A percentile compares a stretch with the other conserved stretches of the same genome.
Evolutionary conservation across 441 rosid genomes (phyloP).

Genomic region (Pelargonium cotyledonis): DNA sequence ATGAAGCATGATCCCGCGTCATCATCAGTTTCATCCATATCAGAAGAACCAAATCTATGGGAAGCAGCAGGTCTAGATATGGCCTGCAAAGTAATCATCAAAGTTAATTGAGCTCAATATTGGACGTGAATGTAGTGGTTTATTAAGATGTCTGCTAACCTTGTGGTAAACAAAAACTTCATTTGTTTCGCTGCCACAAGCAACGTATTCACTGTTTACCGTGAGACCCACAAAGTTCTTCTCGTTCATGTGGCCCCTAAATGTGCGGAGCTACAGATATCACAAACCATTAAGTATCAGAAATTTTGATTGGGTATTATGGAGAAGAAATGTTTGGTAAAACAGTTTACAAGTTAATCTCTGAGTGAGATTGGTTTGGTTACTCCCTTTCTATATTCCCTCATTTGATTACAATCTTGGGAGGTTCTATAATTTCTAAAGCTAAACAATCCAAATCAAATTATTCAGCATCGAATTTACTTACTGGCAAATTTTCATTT

Average conservation of each 20-base stretch:
- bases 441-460: background rate
- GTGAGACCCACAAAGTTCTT: conserved; percentile 40
- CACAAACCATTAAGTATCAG: background rate
- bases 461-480: conserved; percentile 5
- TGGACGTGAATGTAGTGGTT: background rate
- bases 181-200: conserved; percentile 44
- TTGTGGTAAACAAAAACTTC: conserved; percentile 39
- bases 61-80: conserved; percentile 32
- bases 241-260: conserved; percentile 30
- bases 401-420: too few species aligned
- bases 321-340: too few species aligned
- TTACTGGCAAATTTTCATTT: conserved; percentile 27
- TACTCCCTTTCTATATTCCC: too few species aligned
- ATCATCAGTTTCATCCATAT: conserved; percentile 13
- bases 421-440: too few species aligned
- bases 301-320: background rate
- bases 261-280: conserved; percentile 25
- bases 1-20: conserved; percentile 22
- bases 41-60: conserved; percentile 25
- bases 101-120: background rate
- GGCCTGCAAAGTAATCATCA: conserved; percentile 24
- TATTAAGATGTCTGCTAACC: conserved; percentile 18
- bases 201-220: conserved; percentile 26
- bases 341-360: too few species aligned
- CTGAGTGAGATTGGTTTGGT: too few species aligned